Evolutionary conservation across 805 yeast genomes (phyloP).

Genomic region (Metschnikowia anglica): DNA sequence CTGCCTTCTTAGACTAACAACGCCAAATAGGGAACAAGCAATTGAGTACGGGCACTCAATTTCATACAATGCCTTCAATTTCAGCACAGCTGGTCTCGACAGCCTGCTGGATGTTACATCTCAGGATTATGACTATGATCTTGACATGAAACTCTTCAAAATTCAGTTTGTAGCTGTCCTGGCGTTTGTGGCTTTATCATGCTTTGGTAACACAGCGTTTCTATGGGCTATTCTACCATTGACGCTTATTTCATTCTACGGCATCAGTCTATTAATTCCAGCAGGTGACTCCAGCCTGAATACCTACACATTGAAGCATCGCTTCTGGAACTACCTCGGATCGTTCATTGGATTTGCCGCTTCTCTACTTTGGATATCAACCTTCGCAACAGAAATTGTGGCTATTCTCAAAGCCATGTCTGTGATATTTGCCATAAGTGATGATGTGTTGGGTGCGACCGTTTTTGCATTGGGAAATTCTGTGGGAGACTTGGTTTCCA

Average conservation of each 20-base stretch:
- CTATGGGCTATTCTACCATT: slow-evolving; percentile 5
- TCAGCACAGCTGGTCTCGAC: slow-evolving; percentile 6
- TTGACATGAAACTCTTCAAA: slow-evolving; percentile 12
- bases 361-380: slow-evolving; percentile 67
- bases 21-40: slow-evolving; percentile 20
- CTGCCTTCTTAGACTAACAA: slow-evolving; percentile 15
- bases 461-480: slow-evolving; percentile 92
- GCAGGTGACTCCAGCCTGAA: slow-evolving; percentile 1
- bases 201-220: slow-evolving; percentile 5
- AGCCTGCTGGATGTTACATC: neutral
- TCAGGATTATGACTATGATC: slow-evolving; percentile 9
- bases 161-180: slow-evolving; percentile 13
- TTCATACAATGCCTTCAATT: slow-evolving; percentile 16
- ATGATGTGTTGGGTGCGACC: slow-evolving; percentile 82
- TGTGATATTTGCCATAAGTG: slow-evolving; percentile 58
- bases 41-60: slow-evolving; percentile 11
- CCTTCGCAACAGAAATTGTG: slow-evolving; percentile 70
- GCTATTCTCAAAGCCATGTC: slow-evolving; percentile 61
- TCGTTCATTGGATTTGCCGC: slow-evolving; percentile 62
- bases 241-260: neutral
- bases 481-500: slow-evolving; percentile 83
- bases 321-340: slow-evolving; percentile 21
- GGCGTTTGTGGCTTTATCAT: slow-evolving; percentile 6
- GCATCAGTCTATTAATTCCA: slow-evolving; percentile 1
- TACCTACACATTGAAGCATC: slow-evolving; percentile 12